A percentile compares a stretch with the other conserved stretches of the same genome.
Conservation (phyloP, 805 yeast species). For the Candida tallmaniae region DNA sequence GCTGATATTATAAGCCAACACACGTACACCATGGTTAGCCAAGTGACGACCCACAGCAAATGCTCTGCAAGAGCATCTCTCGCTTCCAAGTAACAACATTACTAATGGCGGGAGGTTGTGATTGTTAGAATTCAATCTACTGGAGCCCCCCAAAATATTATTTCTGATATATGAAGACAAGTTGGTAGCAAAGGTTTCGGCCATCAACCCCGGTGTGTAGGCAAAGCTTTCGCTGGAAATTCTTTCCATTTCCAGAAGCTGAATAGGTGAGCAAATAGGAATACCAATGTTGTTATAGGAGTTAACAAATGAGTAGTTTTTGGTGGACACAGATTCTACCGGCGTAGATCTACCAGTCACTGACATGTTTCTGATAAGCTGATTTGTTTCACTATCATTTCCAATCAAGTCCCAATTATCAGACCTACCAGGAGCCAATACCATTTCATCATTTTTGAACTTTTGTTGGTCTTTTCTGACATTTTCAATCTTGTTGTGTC, state of each 20-base stretch:
- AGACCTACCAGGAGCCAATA: constrained; percentile 37
- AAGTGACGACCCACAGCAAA: constrained; percentile 77
- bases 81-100: constrained; percentile 67
- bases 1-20: constrained; percentile 46
- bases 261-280: constrained; percentile 72
- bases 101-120: constrained; percentile 80
- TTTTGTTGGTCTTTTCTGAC: constrained; percentile 32
- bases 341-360: constrained; percentile 15
- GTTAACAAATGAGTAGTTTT: constrained; percentile 17
- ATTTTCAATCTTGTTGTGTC: constrained; percentile 56
- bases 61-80: constrained; percentile 69
- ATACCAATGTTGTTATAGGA: constrained; percentile 26
- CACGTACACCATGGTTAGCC: constrained; percentile 67
- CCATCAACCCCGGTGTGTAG: constrained; percentile 42
- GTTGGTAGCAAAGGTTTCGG: constrained; percentile 69
- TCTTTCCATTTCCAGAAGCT: constrained; percentile 71
- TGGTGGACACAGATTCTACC: constrained; percentile 8
- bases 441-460: constrained; percentile 70
- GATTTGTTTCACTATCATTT: constrained; percentile 6
- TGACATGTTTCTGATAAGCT: constrained; percentile 9
- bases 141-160: constrained; percentile 60
- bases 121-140: constrained; percentile 56
- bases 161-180: constrained; percentile 55
- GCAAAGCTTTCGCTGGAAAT: constrained; percentile 47
- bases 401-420: constrained; percentile 57